Base-by-base conservation (phyloP, 352 stramenopile genomes). In the Pythium pyrilobum region DNA sequence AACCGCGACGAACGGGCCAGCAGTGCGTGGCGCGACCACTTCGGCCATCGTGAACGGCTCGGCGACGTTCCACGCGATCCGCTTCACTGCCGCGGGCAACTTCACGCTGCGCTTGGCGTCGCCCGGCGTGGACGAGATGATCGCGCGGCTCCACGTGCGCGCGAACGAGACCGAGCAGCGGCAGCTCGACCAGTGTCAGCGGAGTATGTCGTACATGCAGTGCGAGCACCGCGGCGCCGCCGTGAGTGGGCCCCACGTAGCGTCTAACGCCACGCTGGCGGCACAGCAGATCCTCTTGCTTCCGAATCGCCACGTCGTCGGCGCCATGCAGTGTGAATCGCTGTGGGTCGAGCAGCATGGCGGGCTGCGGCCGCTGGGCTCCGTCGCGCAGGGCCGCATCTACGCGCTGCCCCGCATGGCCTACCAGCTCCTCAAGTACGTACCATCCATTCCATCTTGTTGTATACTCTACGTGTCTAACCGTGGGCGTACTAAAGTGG, bases 341-440 rank as follows among this genome's bases (percentile, higher is more conserved):
- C 56, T 74, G 39, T 89, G 78, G 78, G 8, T 36, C 0, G 52
- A 73, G 2, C 69, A 69, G 31, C 39, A 60, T 3, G 66, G 56
- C 11, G 71, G 73, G 0, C 48, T 84, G 9, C 27, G 21, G 9
- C 67, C 72, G n/a, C 47, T 64, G 1, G 61, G 63, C 9, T 38
- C 8, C n/a, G 57, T 62, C 2, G 43, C 36, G 5, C 21, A 41
- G 39, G 39, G 36, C 45, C 55, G 67, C 18, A 5, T 83, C 40
- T 89, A 77, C 49, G 44, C 52, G 6, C 56, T 89, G 4, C 67
- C 70, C 13, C 65, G 49, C 9, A 59, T 67, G 16, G 47, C 71
- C 29, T 85, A 85, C 51, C 54, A 69, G 15, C 63, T 87, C n/a
- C 66, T 85, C 54, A 83, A 62, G 78, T 86, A 62, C 53, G 70